Conservation (phyloP, 2,329 filamentous ascomycete species). For the Alternaria gaisen region DNA sequence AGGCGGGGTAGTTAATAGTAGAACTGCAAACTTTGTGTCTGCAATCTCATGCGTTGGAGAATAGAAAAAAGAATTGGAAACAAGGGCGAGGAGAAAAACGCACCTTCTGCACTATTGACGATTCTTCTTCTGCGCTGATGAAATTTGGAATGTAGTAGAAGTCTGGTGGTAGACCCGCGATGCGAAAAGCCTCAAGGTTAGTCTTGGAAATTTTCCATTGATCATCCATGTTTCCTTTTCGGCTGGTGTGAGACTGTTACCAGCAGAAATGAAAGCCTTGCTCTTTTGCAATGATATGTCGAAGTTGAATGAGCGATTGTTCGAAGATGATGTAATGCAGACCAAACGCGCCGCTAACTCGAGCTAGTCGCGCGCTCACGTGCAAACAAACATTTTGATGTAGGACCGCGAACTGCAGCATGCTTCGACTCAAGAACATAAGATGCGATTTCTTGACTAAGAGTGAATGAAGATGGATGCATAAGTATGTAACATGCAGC, state of each 20-base stretch:
- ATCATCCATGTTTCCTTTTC: neutral
- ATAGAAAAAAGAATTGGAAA: neutral
- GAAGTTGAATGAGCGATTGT: neutral
- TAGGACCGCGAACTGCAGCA: neutral
- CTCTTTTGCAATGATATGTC: neutral
- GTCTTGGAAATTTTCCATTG: neutral
- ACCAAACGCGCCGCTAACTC: neutral
- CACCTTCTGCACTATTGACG: conserved; percentile 74
- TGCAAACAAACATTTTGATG: neutral
- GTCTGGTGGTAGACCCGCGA: conserved; percentile 66
- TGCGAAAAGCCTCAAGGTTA: conserved; percentile 39
- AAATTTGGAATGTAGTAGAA: conserved; percentile 91
- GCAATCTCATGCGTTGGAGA: neutral
- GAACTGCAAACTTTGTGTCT: neutral
- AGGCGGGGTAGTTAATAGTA: neutral
- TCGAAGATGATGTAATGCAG: neutral
- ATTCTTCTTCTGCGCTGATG: conserved; percentile 78
- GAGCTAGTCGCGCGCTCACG: conserved; percentile 2
- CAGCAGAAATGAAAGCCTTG: neutral
- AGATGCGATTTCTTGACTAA: neutral
- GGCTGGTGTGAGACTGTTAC: rapidly evolving
- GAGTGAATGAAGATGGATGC: neutral
- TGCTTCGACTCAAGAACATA: neutral
- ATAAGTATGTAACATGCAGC: neutral
- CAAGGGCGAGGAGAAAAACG: neutral